Base-by-base conservation (phyloP, 2,329 filamentous ascomycete genomes). In the Pseudocercospora fijiensis region DNA sequence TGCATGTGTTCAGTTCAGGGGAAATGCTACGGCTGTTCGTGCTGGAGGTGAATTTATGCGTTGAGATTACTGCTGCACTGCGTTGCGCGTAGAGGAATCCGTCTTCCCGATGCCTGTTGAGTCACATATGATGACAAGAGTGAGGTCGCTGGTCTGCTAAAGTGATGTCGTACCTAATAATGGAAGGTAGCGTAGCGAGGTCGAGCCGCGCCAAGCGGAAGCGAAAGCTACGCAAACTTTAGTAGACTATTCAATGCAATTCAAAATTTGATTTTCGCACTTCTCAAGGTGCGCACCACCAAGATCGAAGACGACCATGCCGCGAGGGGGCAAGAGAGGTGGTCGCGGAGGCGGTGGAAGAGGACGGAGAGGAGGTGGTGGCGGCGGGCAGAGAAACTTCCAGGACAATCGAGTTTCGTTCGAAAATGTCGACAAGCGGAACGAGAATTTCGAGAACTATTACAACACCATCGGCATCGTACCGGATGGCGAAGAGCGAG, bases 401-500 rank as follows among this genome's bases (percentile, higher is more conserved):
- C 60, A 69, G 55, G 74, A 76, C 69, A 72, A 73, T 56, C 73
- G 74, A 41, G 62, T 69, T 2, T 79, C 80, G 67, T 88, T 86
- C 75, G 80, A 84, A 18, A 84, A 89, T 43, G 83, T 96, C 60
- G 79, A 83, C 71, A 95, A 93, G 81, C 81, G 88, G 72, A 96
- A 99, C 78, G 89, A 90, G 75, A 88, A 89, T 72, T 89, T 96
- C 68, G 90, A 98, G 80, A 82, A 83, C 68, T 98, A 90, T 81
- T 99, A 99, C 82, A 89, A 96, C 75, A 82, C 84, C 66, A 83
- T 93, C 28, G 84, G 90, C 5, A 85, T 92, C 64, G 81, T 98
- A 7, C 84, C 90, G 0, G 90, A 92, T 57, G 74, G 72, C 3
- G 86, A 88, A 52, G 94, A 98, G 79, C 87, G 86, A 73, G 82